Base-by-base conservation (phyloP, 2,329 filamentous ascomycete genomes). In the Cryphonectria naterciae region DNA sequence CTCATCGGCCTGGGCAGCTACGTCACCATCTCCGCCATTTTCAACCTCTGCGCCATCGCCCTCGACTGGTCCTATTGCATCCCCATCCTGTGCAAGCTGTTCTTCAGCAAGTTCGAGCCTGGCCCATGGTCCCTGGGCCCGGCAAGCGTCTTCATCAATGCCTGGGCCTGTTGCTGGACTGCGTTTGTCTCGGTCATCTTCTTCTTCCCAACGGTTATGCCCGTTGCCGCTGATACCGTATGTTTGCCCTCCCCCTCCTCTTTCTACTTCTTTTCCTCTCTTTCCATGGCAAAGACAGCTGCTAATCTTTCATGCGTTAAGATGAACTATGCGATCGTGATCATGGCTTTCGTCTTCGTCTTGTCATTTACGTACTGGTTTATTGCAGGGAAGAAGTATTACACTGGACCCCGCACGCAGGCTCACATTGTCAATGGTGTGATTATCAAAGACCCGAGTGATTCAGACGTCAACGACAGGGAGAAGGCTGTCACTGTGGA, bases 291-390 rank as follows among this genome's bases (percentile, higher is more conserved):
- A 32, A 39, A 37, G 25, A 15, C 35, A 49, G 39, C 49, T 66
- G 46, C 70, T 61, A 11, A 65, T 43, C 10, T 35, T 60, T 19
- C 8, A 66, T 62, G 35, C 19, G 43, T 5, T 70, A 84, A 84
- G 81, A 88, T 88, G 86, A 87, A 87, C 78, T 88, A 87, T 75
- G 85, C 85, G n/a, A 80, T 82, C 46, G 85, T 83, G 17, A 86
- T 86, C 74, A 75, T 87, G 54, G 80, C 76, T 5, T 81, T 81
- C 54, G 85, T 87, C 56, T 78, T 86, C 32, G 32, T 82, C 39
- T 78, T 84, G 72, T 79, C 85, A 0, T 73, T 79, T 28, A 54
- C 79, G 17, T 87, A 84, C 75, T 88, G 85, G 85, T 83, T 78
- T 71, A 73, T 81, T 67, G 74, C 76, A 7, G 85, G 85, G 54